A percentile compares a stretch with the other conserved stretches of the same genome.
phyloP scores from a whole-genome alignment of 73 alveolate genomes.

The Paramecium tetraurelia region DNA sequence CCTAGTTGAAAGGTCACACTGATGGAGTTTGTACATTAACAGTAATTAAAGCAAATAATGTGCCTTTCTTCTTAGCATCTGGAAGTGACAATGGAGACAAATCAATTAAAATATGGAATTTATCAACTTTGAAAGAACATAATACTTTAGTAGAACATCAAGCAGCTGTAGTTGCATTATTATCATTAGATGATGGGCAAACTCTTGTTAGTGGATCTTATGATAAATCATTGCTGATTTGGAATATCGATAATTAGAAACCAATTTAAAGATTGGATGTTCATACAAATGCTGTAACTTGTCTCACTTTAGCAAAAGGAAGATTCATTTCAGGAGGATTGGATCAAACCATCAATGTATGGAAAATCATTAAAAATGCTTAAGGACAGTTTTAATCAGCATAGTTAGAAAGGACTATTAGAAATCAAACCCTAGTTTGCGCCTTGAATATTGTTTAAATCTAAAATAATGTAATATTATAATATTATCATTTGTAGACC shows the following conservation, averaged over 20 bases:
- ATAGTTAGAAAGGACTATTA: neutral
- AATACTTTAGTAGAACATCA: neutral
- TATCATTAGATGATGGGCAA: constrained; percentile 22
- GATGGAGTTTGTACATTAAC: constrained; percentile 23
- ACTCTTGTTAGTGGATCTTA: constrained; percentile 31
- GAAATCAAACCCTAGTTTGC: neutral
- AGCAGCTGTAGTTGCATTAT: constrained; percentile 23
- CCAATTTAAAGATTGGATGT: neutral
- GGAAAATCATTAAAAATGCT: neutral
- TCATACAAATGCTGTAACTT: constrained; percentile 27
- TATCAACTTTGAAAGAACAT: constrained; percentile 8
- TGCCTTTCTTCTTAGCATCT: constrained; percentile 24
- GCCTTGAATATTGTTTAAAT: neutral
- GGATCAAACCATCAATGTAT: neutral
- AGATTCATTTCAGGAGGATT: constrained; percentile 24
- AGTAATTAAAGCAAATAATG: neutral
- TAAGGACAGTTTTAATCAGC: constrained; percentile 11
- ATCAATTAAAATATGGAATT: constrained; percentile 19
- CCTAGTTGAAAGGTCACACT: neutral
- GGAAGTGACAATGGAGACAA: constrained; percentile 34
- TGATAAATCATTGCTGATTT: constrained; percentile 7
- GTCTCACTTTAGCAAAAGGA: constrained; percentile 8
- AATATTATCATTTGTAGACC: neutral
- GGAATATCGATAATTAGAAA: neutral
- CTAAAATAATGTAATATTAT: neutral